Percentiles rank a stretch among this genome's conserved stretches.
Evolutionary conservation across 176 grass and related monocot species (phyloP).

Genomic region (Carex littledalei): DNA sequence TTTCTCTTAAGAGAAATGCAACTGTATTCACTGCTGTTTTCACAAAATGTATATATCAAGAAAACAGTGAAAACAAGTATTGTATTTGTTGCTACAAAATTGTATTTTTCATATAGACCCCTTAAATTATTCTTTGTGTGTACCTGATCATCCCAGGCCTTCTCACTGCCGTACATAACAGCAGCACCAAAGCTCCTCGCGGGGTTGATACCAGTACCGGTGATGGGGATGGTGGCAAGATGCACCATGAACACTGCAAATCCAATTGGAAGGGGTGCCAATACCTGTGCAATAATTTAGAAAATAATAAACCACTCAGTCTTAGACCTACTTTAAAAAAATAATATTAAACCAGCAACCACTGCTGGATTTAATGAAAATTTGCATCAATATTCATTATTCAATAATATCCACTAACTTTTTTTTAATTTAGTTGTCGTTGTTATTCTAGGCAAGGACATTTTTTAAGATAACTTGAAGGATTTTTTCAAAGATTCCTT

Average conservation of each 20-base stretch:
- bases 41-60: not conserved
- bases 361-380: not conserved
- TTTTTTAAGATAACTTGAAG: not conserved
- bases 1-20: not conserved
- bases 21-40: not conserved
- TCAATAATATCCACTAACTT: not conserved
- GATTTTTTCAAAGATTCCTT: not conserved
- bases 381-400: not conserved
- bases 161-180: conserved; percentile 56
- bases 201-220: conserved; percentile 89
- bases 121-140: not conserved
- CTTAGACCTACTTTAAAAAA: not conserved
- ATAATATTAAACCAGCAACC: not conserved
- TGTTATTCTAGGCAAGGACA: not conserved
- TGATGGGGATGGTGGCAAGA: conserved; percentile 83
- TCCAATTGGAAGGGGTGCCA: conserved; percentile 81
- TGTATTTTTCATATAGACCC: not conserved
- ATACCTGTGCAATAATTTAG: conserved; percentile 31
- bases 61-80: not conserved
- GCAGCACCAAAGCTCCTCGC: conserved; percentile 71
- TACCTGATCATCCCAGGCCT: conserved; percentile 83
- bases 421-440: not conserved
- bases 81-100: not conserved
- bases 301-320: not conserved
- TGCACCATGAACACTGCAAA: conserved; percentile 96